Conservation (phyloP, 345 rosid genomes). For the rapeseed (Brassica napus) region DNA sequence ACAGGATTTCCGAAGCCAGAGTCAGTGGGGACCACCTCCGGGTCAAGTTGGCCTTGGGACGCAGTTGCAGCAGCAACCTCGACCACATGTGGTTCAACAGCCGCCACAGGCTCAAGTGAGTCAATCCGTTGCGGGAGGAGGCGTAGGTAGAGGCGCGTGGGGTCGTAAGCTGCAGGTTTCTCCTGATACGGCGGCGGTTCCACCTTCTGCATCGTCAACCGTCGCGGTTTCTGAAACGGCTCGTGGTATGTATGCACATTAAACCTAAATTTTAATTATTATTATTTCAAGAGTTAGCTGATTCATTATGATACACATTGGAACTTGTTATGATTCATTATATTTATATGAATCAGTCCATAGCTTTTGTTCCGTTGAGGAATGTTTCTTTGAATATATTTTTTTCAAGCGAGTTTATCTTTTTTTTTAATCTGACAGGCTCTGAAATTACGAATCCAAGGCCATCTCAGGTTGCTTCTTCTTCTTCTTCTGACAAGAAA, state of each 20-base stretch:
- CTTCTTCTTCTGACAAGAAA: slow-evolving; percentile 17
- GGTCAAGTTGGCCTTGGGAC: slow-evolving; percentile 24
- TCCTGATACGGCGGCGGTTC: slow-evolving; percentile 6
- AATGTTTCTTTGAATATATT: neutral
- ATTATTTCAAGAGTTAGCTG: neutral
- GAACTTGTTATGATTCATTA: neutral
- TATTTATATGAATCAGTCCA: neutral
- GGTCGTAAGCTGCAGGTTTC: slow-evolving; percentile 16
- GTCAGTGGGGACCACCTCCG: slow-evolving; percentile 37
- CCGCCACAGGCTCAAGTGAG: neutral
- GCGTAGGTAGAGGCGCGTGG: slow-evolving; percentile 22
- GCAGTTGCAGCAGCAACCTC: slow-evolving; percentile 11
- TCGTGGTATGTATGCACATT: slow-evolving; percentile 31
- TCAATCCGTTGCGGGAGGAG: neutral
- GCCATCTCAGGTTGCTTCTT: slow-evolving; percentile 18
- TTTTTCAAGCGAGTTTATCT: neutral
- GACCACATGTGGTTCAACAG: slow-evolving; percentile 4
- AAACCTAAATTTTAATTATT: neutral
- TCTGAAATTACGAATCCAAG: slow-evolving; percentile 17
- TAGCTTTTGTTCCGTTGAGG: neutral
- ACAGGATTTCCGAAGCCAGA: slow-evolving; percentile 24
- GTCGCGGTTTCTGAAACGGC: slow-evolving; percentile 16
- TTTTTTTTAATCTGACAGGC: slow-evolving; percentile 14
- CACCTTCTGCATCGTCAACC: slow-evolving; percentile 19
- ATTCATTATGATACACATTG: neutral